These are phyloP conservation scores for Silybum marianum DNA, from an alignment of 129 eudicot species.

Conservation along the genomic window DNA sequence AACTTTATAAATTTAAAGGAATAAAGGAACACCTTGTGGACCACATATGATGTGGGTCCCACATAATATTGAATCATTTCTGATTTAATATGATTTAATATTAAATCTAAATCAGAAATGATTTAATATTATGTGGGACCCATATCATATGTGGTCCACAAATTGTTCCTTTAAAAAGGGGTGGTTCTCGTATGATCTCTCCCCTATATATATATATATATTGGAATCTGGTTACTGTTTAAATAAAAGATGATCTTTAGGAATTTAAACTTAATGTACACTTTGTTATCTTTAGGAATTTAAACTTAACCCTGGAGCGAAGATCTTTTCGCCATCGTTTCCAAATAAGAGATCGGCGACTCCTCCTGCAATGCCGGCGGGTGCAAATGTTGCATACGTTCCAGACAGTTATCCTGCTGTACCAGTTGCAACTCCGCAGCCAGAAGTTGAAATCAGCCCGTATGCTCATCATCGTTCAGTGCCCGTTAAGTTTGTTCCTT, in stretches of 20 bases:
- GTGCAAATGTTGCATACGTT: conserved; percentile 47
- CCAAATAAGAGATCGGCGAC: conserved; percentile 54
- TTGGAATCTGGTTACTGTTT: neutral
- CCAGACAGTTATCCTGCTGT: conserved; percentile 44
- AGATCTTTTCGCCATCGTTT: conserved; percentile 72
- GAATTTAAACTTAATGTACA: neutral
- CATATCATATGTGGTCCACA: too few species aligned
- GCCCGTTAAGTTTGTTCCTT: conserved; percentile 60
- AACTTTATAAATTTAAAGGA: too few species aligned
- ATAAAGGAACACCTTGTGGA: too few species aligned
- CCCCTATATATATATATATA: neutral
- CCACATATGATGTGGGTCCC: too few species aligned
- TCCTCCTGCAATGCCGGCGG: conserved; percentile 49
- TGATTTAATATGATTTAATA: too few species aligned
- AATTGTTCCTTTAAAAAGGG: too few species aligned
- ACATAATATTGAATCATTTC: too few species aligned
- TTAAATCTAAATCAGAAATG: too few species aligned
- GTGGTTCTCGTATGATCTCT: too few species aligned
- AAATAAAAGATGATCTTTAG: neutral
- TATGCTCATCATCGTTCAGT: conserved; percentile 46
- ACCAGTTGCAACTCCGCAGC: conserved; percentile 46
- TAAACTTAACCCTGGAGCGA: conserved; percentile 90
- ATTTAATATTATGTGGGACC: too few species aligned
- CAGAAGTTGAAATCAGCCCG: conserved; percentile 57
- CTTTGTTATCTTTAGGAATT: conserved; percentile 47